Evolutionary conservation across 768 basidiomycete genomes (phyloP).

Genomic region (Pisolithus tinctorius): DNA sequence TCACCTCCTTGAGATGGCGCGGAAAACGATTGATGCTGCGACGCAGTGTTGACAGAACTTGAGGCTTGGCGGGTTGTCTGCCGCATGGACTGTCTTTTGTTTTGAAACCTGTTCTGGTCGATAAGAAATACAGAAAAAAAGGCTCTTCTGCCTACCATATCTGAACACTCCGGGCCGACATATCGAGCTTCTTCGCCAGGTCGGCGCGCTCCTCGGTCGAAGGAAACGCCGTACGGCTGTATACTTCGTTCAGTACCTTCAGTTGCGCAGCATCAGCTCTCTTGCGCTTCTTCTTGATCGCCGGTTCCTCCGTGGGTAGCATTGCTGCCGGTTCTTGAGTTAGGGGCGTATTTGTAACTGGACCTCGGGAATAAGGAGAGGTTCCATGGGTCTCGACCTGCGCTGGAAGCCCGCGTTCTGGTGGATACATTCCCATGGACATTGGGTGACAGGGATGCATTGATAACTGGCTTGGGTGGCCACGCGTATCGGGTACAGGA

Average conservation of each 20-base stretch:
- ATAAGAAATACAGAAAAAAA: slow-evolving; percentile 15
- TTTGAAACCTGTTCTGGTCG: slow-evolving; percentile 64
- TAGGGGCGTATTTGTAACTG: slow-evolving; percentile 24
- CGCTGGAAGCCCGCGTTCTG: slow-evolving; percentile 31
- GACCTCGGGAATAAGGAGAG: slow-evolving; percentile 47
- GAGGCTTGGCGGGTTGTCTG: slow-evolving; percentile 65
- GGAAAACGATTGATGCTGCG: slow-evolving; percentile 43
- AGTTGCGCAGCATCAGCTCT: slow-evolving; percentile 76
- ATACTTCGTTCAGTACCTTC: slow-evolving; percentile 75
- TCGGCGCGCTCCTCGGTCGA: slow-evolving; percentile 81
- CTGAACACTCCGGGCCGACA: slow-evolving; percentile 81
- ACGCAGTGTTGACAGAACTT: slow-evolving; percentile 34
- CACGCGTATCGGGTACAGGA: slow-evolving; percentile 32
- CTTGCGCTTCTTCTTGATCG: slow-evolving; percentile 84
- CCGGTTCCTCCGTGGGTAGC: slow-evolving; percentile 50
- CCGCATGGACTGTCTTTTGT: slow-evolving; percentile 78
- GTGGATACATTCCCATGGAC: slow-evolving; percentile 21
- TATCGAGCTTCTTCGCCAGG: slow-evolving; percentile 69
- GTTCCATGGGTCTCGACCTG: slow-evolving; percentile 34
- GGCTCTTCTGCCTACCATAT: slow-evolving; percentile 54
- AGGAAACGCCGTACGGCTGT: slow-evolving; percentile 77
- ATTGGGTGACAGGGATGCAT: slow-evolving; percentile 25
- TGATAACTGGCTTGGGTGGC: slow-evolving; percentile 20
- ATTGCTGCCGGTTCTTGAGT: slow-evolving; percentile 28
- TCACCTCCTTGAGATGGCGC: slow-evolving; percentile 31